Conservation (phyloP, 2,329 filamentous ascomycete species). For the Ascochyta rabiei region DNA sequence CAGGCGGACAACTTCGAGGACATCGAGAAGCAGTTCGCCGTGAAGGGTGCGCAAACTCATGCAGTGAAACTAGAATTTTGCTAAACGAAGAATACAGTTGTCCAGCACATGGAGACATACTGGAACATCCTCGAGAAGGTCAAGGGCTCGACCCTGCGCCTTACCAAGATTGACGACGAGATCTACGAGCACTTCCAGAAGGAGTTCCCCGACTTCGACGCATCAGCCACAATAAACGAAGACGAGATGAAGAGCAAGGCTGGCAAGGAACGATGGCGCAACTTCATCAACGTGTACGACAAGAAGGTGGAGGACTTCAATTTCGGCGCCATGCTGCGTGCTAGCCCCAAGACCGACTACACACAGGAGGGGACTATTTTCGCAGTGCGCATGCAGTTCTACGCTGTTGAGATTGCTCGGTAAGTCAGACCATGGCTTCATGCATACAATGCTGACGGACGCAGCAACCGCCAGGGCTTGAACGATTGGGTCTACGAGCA, state of each 20-base stretch:
- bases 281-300: slow-evolving; percentile 92
- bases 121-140: slow-evolving; percentile 94
- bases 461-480: slow-evolving; percentile 79
- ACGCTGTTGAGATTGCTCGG: slow-evolving; percentile 77
- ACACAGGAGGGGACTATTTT: slow-evolving; percentile 90
- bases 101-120: slow-evolving; percentile 96
- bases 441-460: slow-evolving; percentile 23
- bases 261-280: slow-evolving; percentile 93
- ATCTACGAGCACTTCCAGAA: slow-evolving; percentile 87
- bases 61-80: slow-evolving; percentile 25
- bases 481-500: slow-evolving; percentile 98
- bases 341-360: slow-evolving; percentile 81
- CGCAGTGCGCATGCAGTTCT: slow-evolving; percentile 82
- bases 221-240: slow-evolving; percentile 80
- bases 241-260: slow-evolving; percentile 96
- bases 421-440: slow-evolving; percentile 44
- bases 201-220: slow-evolving; percentile 93
- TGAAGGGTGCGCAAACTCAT: slow-evolving; percentile 72
- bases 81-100: slow-evolving; percentile 59
- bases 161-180: slow-evolving; percentile 94
- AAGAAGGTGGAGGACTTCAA: slow-evolving; percentile 97
- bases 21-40: slow-evolving; percentile 99
- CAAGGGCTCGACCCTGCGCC: slow-evolving; percentile 82
- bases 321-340: slow-evolving; percentile 92
- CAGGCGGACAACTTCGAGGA: slow-evolving; percentile 73